phyloP scores from a whole-genome alignment of 1,139 yeast genomes.

The Barnettozyma hawaiiensis region DNA sequence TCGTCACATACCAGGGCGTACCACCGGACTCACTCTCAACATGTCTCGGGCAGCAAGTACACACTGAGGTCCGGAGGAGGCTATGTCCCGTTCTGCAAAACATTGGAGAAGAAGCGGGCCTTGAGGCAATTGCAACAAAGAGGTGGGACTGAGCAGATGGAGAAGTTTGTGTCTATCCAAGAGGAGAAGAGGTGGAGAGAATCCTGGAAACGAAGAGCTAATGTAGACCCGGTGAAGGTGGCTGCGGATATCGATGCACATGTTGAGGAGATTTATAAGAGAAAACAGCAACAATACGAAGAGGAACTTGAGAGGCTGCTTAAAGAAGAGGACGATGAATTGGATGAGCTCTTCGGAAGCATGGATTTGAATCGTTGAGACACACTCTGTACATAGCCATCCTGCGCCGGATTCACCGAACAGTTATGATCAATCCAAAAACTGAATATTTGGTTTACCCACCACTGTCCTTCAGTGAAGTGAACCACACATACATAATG shows the following conservation, averaged over 20 bases:
- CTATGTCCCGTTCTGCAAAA: slow-evolving; percentile 14
- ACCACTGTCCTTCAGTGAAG: too few species aligned
- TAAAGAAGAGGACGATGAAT: slow-evolving; percentile 7
- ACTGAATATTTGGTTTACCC: too few species aligned
- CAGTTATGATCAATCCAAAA: too few species aligned
- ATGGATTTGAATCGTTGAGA: slow-evolving; percentile 4
- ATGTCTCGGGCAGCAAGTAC: slow-evolving; percentile 13
- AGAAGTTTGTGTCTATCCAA: slow-evolving; percentile 6
- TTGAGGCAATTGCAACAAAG: slow-evolving; percentile 9
- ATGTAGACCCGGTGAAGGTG: slow-evolving; percentile 1
- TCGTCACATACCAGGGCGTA: slow-evolving; percentile 11
- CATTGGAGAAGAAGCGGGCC: slow-evolving; percentile 5
- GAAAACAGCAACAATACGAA: background rate
- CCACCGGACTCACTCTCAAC: slow-evolving; percentile 1
- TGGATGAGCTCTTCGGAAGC: slow-evolving; percentile 9
- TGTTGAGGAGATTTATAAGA: slow-evolving; percentile 8
- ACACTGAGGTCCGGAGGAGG: slow-evolving; percentile 13
- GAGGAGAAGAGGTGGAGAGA: slow-evolving; percentile 2
- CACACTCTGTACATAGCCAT: too few species aligned
- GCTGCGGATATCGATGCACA: slow-evolving; percentile 7
- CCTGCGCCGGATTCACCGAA: too few species aligned
- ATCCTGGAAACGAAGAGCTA: slow-evolving; percentile 7
- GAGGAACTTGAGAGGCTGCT: slow-evolving; percentile 5
- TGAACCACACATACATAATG: too few species aligned
- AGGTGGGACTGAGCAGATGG: slow-evolving; percentile 18